A percentile compares a stretch with the other conserved stretches of the same genome.
Evolutionary conservation across 177 flowering plant species (phyloP).

Genomic region (Vitis hybrid): DNA sequence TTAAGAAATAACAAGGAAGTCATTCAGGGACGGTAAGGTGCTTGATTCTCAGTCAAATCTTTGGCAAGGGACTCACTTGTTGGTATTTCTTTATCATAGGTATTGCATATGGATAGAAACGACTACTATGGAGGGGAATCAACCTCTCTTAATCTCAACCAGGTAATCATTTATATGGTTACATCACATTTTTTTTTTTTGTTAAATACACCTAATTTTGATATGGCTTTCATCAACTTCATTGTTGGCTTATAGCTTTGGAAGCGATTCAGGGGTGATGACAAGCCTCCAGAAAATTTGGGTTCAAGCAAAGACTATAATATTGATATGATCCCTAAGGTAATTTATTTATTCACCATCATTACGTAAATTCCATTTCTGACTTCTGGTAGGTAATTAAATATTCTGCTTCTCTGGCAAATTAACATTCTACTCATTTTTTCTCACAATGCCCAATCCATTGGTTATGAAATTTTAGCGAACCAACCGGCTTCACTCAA

Average conservation of each 20-base stretch:
- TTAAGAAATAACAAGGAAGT: no score
- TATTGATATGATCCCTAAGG: constrained; percentile 97
- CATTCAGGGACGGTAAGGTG: no score
- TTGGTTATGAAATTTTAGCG: no score
- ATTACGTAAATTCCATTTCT: background rate
- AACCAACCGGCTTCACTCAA: no score
- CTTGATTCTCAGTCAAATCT: no score
- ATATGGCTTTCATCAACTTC: background rate
- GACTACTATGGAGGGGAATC: constrained; percentile 82
- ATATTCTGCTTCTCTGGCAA: no score
- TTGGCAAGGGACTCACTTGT: no score
- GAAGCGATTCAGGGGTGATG: constrained; percentile 79
- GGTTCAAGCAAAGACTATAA: constrained; percentile 88
- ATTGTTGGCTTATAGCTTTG: constrained; percentile 54
- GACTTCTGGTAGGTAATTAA: background rate
- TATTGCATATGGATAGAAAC: constrained; percentile 77
- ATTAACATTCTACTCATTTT: no score
- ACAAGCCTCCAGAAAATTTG: constrained; percentile 60
- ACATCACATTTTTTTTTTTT: no score
- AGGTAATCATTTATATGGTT: constrained; percentile 31
- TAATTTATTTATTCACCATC: constrained; percentile 13
- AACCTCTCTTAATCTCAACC: constrained; percentile 62
- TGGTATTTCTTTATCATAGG: constrained; percentile 33
- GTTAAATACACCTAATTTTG: no score
- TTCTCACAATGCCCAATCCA: no score